A percentile compares a stretch with the other conserved stretches of the same genome.
phyloP scores from a whole-genome alignment of 2,329 filamentous ascomycete genomes.

The Rhytidhysteron rufulum region DNA sequence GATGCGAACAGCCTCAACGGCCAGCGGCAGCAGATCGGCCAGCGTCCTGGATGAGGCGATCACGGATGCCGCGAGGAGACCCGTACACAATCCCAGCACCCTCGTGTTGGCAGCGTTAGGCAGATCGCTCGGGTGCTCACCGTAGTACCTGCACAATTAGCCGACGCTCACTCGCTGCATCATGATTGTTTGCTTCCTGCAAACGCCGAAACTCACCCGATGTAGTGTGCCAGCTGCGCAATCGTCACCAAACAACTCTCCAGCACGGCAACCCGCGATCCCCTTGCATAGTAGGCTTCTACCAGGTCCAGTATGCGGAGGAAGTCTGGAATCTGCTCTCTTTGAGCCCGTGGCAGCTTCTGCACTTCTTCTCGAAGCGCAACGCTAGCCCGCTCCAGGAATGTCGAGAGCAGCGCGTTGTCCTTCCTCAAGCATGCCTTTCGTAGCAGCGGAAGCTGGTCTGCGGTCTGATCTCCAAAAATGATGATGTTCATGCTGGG shows the following conservation, averaged over 20 bases:
- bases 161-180: not conserved
- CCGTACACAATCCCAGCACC: conserved; percentile 65
- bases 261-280: conserved; percentile 56
- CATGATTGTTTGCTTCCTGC: too few species aligned
- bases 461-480: conserved; percentile 69
- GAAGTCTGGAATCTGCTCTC: conserved; percentile 59
- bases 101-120: conserved; percentile 47
- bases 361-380: conserved; percentile 60
- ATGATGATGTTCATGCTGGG: conserved; percentile 52
- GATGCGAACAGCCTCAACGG: conserved; percentile 61
- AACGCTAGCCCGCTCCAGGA: conserved; percentile 56
- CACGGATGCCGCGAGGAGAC: conserved; percentile 65
- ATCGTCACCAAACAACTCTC: conserved; percentile 64
- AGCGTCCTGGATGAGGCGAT: conserved; percentile 62
- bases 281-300: conserved; percentile 59
- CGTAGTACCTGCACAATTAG: conserved; percentile 41
- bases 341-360: conserved; percentile 53
- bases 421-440: conserved; percentile 46
- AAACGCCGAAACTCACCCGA: conserved; percentile 51
- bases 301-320: conserved; percentile 61
- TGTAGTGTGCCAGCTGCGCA: conserved; percentile 64
- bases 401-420: conserved; percentile 58
- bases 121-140: conserved; percentile 52
- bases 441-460: conserved; percentile 60
- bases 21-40: conserved; percentile 59